phyloP scores from a whole-genome alignment of 345 rosid species.

The Stellera chamaejasme region DNA sequence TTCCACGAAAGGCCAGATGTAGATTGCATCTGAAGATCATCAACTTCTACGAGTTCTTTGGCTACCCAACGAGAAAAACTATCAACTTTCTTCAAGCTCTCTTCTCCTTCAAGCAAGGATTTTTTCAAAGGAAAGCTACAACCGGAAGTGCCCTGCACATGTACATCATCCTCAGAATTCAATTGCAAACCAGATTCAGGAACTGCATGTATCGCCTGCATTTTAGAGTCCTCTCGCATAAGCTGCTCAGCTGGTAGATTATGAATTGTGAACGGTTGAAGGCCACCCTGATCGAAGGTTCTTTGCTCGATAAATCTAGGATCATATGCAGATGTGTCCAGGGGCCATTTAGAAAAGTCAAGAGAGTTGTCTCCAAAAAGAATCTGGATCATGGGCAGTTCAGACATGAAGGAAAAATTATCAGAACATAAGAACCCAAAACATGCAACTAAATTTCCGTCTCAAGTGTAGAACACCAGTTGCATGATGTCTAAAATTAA shows the following conservation, averaged over 20 bases:
- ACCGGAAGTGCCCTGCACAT: slow-evolving; percentile 38
- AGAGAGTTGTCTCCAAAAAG: slow-evolving; percentile 25
- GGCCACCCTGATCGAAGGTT: slow-evolving; percentile 24
- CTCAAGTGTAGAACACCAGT: too few relatives aligned
- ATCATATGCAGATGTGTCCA: slow-evolving; percentile 36
- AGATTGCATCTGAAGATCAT: slow-evolving; percentile 67
- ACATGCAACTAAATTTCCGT: background rate
- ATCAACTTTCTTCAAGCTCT: slow-evolving; percentile 76
- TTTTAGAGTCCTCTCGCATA: slow-evolving; percentile 21
- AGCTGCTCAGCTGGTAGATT: slow-evolving; percentile 30
- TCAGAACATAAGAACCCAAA: slow-evolving; percentile 1
- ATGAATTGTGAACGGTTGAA: slow-evolving; percentile 27
- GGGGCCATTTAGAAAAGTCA: slow-evolving; percentile 22
- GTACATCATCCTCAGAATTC: slow-evolving; percentile 31
- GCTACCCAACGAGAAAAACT: slow-evolving; percentile 85
- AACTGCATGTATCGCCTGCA: slow-evolving; percentile 27
- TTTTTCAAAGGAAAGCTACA: slow-evolving; percentile 29
- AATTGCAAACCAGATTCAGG: slow-evolving; percentile 18
- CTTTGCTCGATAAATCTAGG: slow-evolving; percentile 41
- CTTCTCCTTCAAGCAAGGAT: slow-evolving; percentile 45
- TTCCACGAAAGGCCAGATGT: slow-evolving; percentile 65
- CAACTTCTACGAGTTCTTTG: slow-evolving; percentile 77
- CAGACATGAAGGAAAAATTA: slow-evolving; percentile 10
- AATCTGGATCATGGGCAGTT: slow-evolving; percentile 26
- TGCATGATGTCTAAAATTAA: too few relatives aligned